Conservation (phyloP, 192 early-diverging fungal genomes). For the Backusella tuberculispora region DNA sequence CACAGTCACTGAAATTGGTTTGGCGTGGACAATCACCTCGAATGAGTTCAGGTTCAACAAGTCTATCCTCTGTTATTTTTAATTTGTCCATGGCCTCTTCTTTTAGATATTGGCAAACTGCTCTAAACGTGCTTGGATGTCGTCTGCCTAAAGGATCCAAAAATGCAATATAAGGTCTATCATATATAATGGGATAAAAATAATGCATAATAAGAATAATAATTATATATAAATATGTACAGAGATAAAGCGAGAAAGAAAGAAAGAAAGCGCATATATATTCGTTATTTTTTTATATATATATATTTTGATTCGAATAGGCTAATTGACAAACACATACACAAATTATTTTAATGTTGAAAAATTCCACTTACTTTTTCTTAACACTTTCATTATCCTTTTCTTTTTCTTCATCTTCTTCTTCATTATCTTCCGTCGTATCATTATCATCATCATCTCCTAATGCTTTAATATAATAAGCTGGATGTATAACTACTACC, state of each 20-base stretch:
- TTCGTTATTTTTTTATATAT: neutral
- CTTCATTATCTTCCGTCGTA: neutral
- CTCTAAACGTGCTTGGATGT: neutral
- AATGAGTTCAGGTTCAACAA: neutral
- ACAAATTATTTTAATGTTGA: too few relatives aligned
- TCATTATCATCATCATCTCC: neutral
- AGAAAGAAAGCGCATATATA: neutral
- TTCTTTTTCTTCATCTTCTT: neutral
- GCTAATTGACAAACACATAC: too few relatives aligned
- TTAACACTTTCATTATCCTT: neutral
- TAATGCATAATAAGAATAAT: too few relatives aligned
- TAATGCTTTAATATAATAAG: neutral
- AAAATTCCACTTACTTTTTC: neutral
- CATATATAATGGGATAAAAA: neutral
- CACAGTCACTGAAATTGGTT: constrained; percentile 13
- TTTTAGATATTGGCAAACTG: neutral
- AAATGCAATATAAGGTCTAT: constrained; percentile 3
- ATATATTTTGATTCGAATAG: neutral
- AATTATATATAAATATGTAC: neutral
- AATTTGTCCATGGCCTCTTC: constrained; percentile 2
- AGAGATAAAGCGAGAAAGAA: too few relatives aligned
- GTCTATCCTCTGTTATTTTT: neutral
- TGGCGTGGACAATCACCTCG: neutral
- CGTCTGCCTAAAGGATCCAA: constrained; percentile 8
- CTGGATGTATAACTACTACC: neutral